Percentiles rank a stretch among this genome's conserved stretches.
Conservation (phyloP, 371 early-diverging fungal species). For the Actinomortierella ambigua region DNA sequence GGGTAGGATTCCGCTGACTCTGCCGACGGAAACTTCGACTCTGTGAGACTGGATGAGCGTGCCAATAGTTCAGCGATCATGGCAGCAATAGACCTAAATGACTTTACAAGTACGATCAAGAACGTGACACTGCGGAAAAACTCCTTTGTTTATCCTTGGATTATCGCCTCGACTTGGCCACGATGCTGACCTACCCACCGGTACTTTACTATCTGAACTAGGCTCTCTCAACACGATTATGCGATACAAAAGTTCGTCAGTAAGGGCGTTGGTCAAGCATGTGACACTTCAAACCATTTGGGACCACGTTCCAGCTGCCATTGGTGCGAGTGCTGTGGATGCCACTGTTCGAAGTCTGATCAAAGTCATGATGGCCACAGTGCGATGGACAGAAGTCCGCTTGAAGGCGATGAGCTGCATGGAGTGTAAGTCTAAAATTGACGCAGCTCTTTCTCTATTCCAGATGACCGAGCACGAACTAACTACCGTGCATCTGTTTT, state of each 20-base stretch:
- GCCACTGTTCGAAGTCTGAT: conserved; percentile 28
- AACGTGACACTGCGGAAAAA: too few species aligned
- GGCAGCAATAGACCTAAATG: conserved; percentile 28
- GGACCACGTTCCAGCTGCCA: conserved; percentile 22
- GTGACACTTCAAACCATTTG: conserved; percentile 26
- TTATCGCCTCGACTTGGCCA: too few species aligned
- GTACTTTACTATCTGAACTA: conserved; percentile 1
- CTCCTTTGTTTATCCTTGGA: neutral
- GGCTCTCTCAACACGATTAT: conserved; percentile 14
- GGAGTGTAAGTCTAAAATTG: conserved; percentile 30
- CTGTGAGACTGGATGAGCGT: conserved; percentile 36
- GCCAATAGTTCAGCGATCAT: conserved; percentile 25
- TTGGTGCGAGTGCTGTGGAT: conserved; percentile 28
- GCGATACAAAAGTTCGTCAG: conserved; percentile 22
- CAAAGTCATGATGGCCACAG: conserved; percentile 43
- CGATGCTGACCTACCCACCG: too few species aligned
- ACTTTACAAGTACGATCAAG: conserved; percentile 8
- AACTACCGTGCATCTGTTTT: neutral
- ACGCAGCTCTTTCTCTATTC: neutral
- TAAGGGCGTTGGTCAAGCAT: conserved; percentile 27
- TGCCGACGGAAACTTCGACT: conserved; percentile 25
- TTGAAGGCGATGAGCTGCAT: conserved; percentile 36
- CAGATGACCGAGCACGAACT: too few species aligned
- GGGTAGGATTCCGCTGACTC: neutral
- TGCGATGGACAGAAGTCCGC: conserved; percentile 45